Evolutionary conservation across 2,329 filamentous ascomycete species (phyloP), one percentile per base, ranked within the genome.

Genomic region (Tothia fuscella): DNA sequence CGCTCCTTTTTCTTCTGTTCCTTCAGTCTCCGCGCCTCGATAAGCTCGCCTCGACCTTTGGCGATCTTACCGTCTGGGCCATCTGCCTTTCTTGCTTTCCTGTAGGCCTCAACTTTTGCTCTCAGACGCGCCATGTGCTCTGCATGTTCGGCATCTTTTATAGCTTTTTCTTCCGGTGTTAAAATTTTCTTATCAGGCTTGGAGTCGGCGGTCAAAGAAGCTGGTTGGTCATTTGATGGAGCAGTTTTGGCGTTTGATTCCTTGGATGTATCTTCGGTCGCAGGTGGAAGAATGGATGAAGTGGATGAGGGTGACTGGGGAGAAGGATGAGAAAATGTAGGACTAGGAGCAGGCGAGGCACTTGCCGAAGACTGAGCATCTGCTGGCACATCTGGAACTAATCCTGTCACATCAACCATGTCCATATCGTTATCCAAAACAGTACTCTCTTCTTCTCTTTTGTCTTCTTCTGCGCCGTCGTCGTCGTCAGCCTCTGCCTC

Each of bases 21-120:
- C 65, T 94, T 95, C 56, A 79, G 78, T 48, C 91, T 77, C 31
- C 91, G 77, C 33, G 84, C 76, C 61, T 96, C 91, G 52, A 98
- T 86, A 10, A 98, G 73, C 57, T 96, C 88, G 47, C 86, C 78
- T 62, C 91, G 77, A 46, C 85, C 93, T 48, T 82, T 78, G 44
- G 89, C 84, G 13, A 82, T 80, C 53, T 82, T 80, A 46, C 86
- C 86, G 51, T 93, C 79, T 1, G 79, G 71, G 5, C 82, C 85
- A 51, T 93, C 86, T 5, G 89, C 88, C 60, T 94, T 94, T 46
- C 91, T 80, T 20, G 79, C 78, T 7, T 84, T 82, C 46, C 89
- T 82, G 38, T 96, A 76, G 34, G 80, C 80, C 51, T 91, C 84
- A 42, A 98, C 87, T 47, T 79, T 82, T 51, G 83, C 82, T 43